A percentile compares a stretch with the other conserved stretches of the same genome.
Conservation (phyloP, 805 yeast species). For the Teunomyces gatunensis region DNA sequence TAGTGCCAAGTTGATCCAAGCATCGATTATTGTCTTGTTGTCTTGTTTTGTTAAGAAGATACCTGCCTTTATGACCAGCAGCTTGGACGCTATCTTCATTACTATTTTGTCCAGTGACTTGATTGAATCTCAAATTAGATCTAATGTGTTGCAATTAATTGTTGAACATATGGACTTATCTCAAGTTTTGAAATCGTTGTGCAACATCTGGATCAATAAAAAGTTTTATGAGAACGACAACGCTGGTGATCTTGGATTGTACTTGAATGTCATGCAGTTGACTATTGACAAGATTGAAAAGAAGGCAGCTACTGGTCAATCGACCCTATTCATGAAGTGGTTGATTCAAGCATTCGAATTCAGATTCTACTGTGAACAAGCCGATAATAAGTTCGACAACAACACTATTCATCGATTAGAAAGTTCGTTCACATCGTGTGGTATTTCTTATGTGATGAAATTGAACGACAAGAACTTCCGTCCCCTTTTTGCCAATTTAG, state of each 20-base stretch:
- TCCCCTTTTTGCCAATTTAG: constrained; percentile 82
- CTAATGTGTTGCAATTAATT: constrained; percentile 58
- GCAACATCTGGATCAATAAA: constrained; percentile 56
- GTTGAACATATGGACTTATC: constrained; percentile 67
- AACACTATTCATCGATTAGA: constrained; percentile 82
- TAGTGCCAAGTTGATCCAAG: constrained; percentile 48
- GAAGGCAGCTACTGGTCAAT: constrained; percentile 69
- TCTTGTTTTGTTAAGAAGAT: constrained; percentile 76
- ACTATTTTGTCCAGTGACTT: constrained; percentile 55
- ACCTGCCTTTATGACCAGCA: constrained; percentile 79
- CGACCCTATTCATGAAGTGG: constrained; percentile 66
- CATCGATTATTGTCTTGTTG: constrained; percentile 67
- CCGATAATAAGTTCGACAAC: constrained; percentile 48
- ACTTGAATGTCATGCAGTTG: constrained; percentile 62
- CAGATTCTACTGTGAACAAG: constrained; percentile 47
- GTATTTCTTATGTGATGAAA: constrained; percentile 77
- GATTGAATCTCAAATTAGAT: constrained; percentile 59
- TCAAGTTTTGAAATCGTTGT: constrained; percentile 58
- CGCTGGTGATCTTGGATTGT: constrained; percentile 57
- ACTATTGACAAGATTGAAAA: constrained; percentile 68
- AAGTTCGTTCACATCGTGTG: constrained; percentile 68
- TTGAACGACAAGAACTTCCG: constrained; percentile 91
- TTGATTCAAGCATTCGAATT: constrained; percentile 70
- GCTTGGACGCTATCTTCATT: constrained; percentile 58
- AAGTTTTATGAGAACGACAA: constrained; percentile 32